Evolutionary conservation across 2,329 filamentous ascomycete species (phyloP).

Genomic region (Zalaria sp.): DNA sequence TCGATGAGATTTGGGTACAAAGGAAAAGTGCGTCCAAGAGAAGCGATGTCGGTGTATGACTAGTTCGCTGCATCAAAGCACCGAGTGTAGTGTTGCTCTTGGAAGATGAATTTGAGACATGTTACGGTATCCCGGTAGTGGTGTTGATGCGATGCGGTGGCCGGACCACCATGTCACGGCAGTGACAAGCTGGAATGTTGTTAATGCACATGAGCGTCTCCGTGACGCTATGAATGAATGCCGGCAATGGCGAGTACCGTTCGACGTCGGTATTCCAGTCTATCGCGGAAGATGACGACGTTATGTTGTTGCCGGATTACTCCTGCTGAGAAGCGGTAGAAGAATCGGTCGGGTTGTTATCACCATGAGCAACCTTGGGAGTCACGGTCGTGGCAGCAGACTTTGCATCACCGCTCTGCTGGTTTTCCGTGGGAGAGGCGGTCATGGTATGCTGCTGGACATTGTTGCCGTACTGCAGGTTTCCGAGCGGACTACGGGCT

Average conservation of each 20-base stretch:
- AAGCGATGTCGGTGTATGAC: background rate
- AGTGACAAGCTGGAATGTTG: background rate
- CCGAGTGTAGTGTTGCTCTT: too few relatives aligned
- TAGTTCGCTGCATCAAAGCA: background rate
- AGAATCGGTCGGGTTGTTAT: slow-evolving; percentile 4
- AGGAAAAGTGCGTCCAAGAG: background rate
- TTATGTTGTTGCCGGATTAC: background rate
- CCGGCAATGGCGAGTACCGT: background rate
- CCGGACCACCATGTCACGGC: background rate
- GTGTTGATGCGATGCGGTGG: background rate
- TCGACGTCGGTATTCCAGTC: background rate
- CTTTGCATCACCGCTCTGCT: background rate
- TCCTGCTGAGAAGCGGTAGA: slow-evolving; percentile 1
- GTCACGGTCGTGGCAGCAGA: slow-evolving; percentile 2
- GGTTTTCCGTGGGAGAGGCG: slow-evolving; percentile 4
- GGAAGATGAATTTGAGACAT: too few relatives aligned
- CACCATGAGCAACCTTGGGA: slow-evolving; percentile 4
- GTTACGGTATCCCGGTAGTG: background rate
- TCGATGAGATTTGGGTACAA: background rate
- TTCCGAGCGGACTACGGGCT: slow-evolving; percentile 10
- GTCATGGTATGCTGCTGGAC: slow-evolving; percentile 8
- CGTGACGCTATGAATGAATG: background rate
- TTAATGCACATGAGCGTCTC: background rate
- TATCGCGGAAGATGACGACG: background rate
- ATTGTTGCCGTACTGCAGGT: slow-evolving; percentile 13